Percentiles rank a stretch among this genome's conserved stretches.
These are phyloP conservation scores for Isatis tinctoria DNA, from an alignment of 345 rosid species.

Conservation along the genomic window DNA sequence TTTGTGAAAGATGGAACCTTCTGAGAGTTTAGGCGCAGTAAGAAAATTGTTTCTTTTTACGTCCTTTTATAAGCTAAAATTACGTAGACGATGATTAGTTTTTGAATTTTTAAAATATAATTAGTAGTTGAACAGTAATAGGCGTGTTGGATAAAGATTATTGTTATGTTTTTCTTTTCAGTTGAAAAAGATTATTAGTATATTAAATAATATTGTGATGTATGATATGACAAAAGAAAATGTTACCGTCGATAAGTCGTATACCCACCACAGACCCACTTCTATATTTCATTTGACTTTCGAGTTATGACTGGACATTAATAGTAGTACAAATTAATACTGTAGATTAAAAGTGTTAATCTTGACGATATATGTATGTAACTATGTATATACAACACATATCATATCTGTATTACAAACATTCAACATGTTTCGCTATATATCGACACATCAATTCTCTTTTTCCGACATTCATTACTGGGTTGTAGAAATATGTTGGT, in stretches of 20 bases:
- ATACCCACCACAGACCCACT: too few species aligned
- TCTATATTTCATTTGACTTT: background rate
- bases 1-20: background rate
- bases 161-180: background rate
- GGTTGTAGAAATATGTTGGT: too few species aligned
- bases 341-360: background rate
- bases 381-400: too few species aligned
- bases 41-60: background rate
- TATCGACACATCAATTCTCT: background rate
- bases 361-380: background rate
- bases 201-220: background rate
- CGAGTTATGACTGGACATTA: background rate
- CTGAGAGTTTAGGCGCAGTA: background rate
- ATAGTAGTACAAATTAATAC: background rate
- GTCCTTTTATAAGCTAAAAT: constrained; percentile 4
- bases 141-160: background rate
- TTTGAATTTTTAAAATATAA: background rate
- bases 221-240: background rate
- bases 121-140: background rate
- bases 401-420: background rate
- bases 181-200: too few species aligned
- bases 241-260: background rate
- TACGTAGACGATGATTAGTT: background rate
- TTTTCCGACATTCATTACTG: background rate
- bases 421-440: background rate